Conservation (phyloP, 345 rosid species). For the Camelina laxa region DNA sequence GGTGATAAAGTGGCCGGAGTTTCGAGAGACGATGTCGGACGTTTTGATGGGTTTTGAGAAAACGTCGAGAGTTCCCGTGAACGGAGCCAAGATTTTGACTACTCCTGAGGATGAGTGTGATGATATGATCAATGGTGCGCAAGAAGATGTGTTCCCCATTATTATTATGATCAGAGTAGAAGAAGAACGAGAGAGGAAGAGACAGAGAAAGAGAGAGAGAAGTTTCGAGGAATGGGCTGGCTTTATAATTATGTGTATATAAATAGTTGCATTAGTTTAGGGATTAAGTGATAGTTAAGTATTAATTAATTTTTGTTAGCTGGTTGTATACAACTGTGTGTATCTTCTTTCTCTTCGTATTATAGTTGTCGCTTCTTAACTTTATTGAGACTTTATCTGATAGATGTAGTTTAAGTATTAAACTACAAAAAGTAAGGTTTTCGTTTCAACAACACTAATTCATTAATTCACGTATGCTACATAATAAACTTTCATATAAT, state of each 20-base stretch:
- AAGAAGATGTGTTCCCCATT: constrained; percentile 50
- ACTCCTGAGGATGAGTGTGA: constrained; percentile 36
- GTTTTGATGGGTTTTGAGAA: constrained; percentile 41
- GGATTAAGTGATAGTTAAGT: constrained; percentile 34
- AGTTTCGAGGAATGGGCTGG: constrained; percentile 27
- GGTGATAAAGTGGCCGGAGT: constrained; percentile 35
- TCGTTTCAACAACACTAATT: constrained; percentile 13
- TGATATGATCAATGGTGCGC: constrained; percentile 37
- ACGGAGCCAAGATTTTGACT: constrained; percentile 45
- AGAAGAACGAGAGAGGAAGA: constrained; percentile 10
- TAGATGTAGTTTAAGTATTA: constrained; percentile 11
- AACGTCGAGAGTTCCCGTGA: constrained; percentile 35
- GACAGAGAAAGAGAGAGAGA: neutral
- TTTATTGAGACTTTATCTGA: constrained; percentile 32
- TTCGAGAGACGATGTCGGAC: constrained; percentile 36
- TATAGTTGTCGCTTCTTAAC: constrained; percentile 42
- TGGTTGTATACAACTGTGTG: constrained; percentile 44
- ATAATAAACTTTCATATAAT: constrained; percentile 16
- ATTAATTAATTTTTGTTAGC: constrained; percentile 24
- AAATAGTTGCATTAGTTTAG: constrained; percentile 25
- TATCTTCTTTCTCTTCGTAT: constrained; percentile 30
- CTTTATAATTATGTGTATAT: constrained; percentile 23
- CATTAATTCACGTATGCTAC: constrained; percentile 10
- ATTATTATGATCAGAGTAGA: constrained; percentile 15
- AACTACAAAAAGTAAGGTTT: constrained; percentile 20